Evolutionary conservation across 176 grass and related monocot genomes (phyloP).

Genomic region (Neostapfia colusana): DNA sequence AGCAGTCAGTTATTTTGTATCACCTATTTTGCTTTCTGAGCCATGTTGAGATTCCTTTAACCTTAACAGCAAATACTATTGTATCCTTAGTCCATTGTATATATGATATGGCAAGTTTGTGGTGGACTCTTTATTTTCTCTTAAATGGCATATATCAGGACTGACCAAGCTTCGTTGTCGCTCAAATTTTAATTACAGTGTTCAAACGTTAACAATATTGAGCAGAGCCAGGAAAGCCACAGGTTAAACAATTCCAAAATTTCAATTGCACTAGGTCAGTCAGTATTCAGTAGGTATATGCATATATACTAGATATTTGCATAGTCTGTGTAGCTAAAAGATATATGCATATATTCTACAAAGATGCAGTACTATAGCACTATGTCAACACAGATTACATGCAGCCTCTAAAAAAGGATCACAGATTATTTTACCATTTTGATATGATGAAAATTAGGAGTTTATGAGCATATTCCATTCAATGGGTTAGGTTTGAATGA

Average conservation of each 20-base stretch:
- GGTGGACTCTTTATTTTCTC: background rate
- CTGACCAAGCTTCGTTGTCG: background rate
- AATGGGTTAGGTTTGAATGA: background rate
- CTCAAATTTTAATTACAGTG: background rate
- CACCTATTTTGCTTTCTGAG: background rate
- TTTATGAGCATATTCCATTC: background rate
- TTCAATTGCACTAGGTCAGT: background rate
- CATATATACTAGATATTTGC: background rate
- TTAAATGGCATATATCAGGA: background rate
- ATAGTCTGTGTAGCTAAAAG: background rate
- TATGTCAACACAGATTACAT: background rate
- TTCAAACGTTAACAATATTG: background rate
- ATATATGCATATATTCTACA: background rate
- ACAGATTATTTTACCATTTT: background rate
- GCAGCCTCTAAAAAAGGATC: too few species aligned
- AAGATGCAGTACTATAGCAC: background rate
- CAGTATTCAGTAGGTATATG: background rate
- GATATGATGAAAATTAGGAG: background rate
- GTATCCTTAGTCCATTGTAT: background rate
- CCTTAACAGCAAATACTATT: background rate
- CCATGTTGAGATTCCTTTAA: background rate
- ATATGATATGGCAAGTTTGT: background rate
- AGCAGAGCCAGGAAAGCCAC: background rate
- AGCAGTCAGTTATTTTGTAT: background rate
- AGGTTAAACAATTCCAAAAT: constrained; percentile 14